Evolutionary conservation across 2,329 filamentous ascomycete species (phyloP).

Genomic region (Calonectria pauciramosa): DNA sequence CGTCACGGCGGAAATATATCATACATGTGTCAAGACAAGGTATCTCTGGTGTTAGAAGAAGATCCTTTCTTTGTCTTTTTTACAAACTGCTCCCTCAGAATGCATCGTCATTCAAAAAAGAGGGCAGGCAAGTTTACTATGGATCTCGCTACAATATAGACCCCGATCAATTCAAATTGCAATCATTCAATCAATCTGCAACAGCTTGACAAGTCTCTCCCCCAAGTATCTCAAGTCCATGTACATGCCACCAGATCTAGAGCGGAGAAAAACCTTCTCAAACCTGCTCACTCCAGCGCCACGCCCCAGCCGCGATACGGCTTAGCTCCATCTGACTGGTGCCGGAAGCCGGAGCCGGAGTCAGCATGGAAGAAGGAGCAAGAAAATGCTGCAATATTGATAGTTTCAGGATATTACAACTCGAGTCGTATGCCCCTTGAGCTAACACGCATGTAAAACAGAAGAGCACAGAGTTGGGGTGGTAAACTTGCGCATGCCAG

Average conservation of each 20-base stretch:
- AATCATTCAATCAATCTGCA: not conserved
- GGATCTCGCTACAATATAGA: not conserved
- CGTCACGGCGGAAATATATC: not conserved
- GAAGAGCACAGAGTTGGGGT: not conserved
- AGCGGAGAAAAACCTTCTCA: constrained; percentile 63
- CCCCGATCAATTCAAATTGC: not conserved
- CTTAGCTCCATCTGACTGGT: constrained; percentile 13
- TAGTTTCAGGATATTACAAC: not conserved
- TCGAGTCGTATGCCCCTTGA: not conserved
- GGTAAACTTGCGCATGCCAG: not conserved
- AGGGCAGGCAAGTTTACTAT: not conserved
- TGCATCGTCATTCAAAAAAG: not conserved
- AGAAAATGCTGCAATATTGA: not conserved
- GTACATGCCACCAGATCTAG: constrained; percentile 46
- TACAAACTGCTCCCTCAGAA: too few species aligned
- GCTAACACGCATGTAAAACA: not conserved
- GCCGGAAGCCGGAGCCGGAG: not conserved
- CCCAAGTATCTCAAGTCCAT: constrained; percentile 49
- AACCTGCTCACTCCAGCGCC: constrained; percentile 57
- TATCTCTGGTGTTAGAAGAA: not conserved
- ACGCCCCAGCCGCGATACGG: constrained; percentile 4
- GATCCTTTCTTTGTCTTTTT: not conserved
- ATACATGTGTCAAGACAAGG: not conserved
- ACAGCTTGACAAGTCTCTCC: not conserved
- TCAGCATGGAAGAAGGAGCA: not conserved